phyloP scores from a whole-genome alignment of 2,329 filamentous ascomycete genomes.

The Xylaria sp. region DNA sequence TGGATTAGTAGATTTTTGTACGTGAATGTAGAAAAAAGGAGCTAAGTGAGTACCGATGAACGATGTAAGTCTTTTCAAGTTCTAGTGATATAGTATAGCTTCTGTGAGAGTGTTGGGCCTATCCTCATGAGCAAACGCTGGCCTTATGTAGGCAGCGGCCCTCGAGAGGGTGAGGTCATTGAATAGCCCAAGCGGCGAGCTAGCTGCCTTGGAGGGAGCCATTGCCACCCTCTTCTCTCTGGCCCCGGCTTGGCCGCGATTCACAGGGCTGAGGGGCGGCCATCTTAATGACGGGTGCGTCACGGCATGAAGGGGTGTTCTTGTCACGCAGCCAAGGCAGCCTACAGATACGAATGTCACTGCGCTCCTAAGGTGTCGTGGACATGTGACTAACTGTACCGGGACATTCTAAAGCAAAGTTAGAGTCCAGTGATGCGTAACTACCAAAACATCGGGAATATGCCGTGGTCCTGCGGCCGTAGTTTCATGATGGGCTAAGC shows the following conservation, averaged over 20 bases:
- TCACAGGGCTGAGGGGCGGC: constrained; percentile 13
- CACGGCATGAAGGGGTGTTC: constrained; percentile 7
- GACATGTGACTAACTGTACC: constrained; percentile 24
- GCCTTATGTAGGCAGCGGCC: constrained; percentile 17
- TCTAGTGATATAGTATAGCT: not conserved
- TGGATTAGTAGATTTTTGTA: constrained; percentile 19
- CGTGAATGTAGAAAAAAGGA: constrained; percentile 13
- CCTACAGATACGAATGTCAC: not conserved
- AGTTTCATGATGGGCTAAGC: constrained; percentile 1
- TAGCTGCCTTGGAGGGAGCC: constrained; percentile 4
- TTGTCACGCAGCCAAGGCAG: constrained; percentile 24
- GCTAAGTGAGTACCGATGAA: not conserved
- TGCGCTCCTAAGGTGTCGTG: not conserved
- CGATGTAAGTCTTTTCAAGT: not conserved
- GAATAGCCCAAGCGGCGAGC: not conserved
- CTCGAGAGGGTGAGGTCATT: not conserved
- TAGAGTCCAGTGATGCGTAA: not conserved
- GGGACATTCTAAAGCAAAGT: not conserved
- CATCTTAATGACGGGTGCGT: constrained; percentile 18
- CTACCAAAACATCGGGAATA: not conserved
- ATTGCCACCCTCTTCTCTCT: constrained; percentile 18
- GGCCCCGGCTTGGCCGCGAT: constrained; percentile 5
- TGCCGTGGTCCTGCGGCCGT: not conserved
- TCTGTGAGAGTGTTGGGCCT: not conserved
- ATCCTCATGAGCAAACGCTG: not conserved